Evolutionary conservation across 2,329 filamentous ascomycete species (phyloP), one percentile per base, ranked within the genome.

Genomic region (Claviceps paspali): DNA sequence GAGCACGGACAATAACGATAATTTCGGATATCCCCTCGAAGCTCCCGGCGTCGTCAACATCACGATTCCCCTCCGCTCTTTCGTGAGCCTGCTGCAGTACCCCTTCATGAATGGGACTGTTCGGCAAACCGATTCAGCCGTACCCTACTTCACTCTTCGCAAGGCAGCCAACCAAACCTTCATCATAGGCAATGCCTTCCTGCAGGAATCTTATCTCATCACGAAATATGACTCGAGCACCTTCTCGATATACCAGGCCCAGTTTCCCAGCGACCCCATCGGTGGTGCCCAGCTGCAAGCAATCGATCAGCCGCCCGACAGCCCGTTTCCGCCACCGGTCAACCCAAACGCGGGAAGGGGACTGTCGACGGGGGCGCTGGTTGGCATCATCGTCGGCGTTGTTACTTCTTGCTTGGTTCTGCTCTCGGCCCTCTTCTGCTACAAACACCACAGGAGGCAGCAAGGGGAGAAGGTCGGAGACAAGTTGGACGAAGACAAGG

Each of bases 81-180:
- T 73, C 38, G 60, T 68, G 14, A 61, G 68, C 36, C 53, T 60
- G 12, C 49, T 70, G n/a, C 55, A 62, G 29, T 70, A 67, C 42
- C 68, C 65, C 2, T 73, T 64, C 43, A 61, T 52, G 48, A 54
- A 61, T 35, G 52, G 56, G 27, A 47, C 52, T 15, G 65, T 68
- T 43, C 46, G 54, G 33, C 68, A 63, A 39, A 61, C 58, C 24
- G 58, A 64, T 6, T 55, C 61, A 7, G 59, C 59, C 26, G 52
- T 68, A 8, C 68, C 65, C 9, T 84, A 83, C 49, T 83, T 84
- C 41, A 77, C 79, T 3, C 61, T 85, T 36, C 67, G 72, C 46
- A 68, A 69, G 41, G 61, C 70, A 9, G 49, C 64, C 15, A 63
- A 69, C 39, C 63, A 65, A 26, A 62, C 61, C 11, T 65, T 73